These are phyloP conservation scores for Helotiales sp. DNA, from an alignment of 2,329 filamentous ascomycete genomes.

Conservation along the genomic window DNA sequence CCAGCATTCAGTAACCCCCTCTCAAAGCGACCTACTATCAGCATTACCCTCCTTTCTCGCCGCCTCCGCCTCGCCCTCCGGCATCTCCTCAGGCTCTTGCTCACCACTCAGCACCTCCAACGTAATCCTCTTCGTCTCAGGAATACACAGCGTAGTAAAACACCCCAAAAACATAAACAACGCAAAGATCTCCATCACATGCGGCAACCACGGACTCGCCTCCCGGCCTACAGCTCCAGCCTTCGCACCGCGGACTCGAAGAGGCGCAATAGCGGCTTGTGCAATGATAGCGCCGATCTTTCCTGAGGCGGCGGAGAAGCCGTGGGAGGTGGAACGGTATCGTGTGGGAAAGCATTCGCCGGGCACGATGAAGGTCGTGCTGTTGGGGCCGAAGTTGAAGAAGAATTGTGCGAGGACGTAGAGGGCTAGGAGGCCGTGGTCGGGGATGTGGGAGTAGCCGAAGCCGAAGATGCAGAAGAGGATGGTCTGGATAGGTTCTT, in stretches of 20 bases:
- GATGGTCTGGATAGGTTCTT: constrained; percentile 55
- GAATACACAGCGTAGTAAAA: constrained; percentile 71
- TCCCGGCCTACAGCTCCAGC: constrained; percentile 31
- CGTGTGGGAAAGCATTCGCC: constrained; percentile 47
- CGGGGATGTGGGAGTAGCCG: constrained; percentile 55
- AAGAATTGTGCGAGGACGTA: constrained; percentile 71
- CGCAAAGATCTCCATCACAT: constrained; percentile 78
- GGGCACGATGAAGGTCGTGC: constrained; percentile 46
- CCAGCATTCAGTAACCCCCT: no score
- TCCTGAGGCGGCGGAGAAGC: constrained; percentile 45
- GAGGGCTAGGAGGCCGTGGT: constrained; percentile 60
- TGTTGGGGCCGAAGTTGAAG: constrained; percentile 61
- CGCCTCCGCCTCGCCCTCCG: background rate
- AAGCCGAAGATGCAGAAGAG: constrained; percentile 69
- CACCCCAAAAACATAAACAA: constrained; percentile 79
- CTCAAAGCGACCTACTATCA: background rate
- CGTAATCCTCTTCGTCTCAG: constrained; percentile 77
- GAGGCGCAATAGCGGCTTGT: constrained; percentile 59
- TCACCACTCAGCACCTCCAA: constrained; percentile 74
- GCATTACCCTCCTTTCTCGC: background rate
- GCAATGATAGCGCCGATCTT: constrained; percentile 46
- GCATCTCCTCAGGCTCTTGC: background rate
- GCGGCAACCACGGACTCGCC: constrained; percentile 64
- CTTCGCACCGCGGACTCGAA: constrained; percentile 49
- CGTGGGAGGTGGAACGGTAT: constrained; percentile 45